Evolutionary conservation across 768 basidiomycete genomes (phyloP).

Genomic region (Pleurotus eryngii): DNA sequence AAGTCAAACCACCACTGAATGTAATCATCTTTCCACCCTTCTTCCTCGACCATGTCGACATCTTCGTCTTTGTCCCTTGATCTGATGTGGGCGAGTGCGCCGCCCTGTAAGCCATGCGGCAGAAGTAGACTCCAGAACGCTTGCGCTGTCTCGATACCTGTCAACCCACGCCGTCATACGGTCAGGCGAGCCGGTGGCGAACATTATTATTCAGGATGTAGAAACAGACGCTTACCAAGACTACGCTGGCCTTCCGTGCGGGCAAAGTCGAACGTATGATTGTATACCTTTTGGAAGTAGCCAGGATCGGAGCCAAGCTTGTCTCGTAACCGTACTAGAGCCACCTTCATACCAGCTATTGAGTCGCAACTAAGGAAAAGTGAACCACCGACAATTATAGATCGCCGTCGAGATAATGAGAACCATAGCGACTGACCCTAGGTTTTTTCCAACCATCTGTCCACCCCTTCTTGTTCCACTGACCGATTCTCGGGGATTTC

Average conservation of each 20-base stretch:
- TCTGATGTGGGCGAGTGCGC: slow-evolving; percentile 50
- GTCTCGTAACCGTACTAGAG: slow-evolving; percentile 51
- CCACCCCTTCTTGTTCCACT: slow-evolving; percentile 73
- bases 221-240: slow-evolving; percentile 47
- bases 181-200: not conserved
- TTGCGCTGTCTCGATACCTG: slow-evolving; percentile 68
- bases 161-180: not conserved
- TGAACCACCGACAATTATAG: too few species aligned
- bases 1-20: slow-evolving; percentile 80
- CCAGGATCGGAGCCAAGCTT: slow-evolving; percentile 60
- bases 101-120: slow-evolving; percentile 64
- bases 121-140: slow-evolving; percentile 80
- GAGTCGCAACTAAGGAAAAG: slow-evolving; percentile 54
- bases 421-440: slow-evolving; percentile 47
- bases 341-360: slow-evolving; percentile 53
- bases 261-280: slow-evolving; percentile 78
- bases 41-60: slow-evolving; percentile 42
- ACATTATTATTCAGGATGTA: not conserved
- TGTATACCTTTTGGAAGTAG: slow-evolving; percentile 80
- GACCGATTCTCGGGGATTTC: slow-evolving; percentile 68
- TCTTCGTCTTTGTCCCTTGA: slow-evolving; percentile 39
- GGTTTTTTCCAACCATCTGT: slow-evolving; percentile 72
- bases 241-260: slow-evolving; percentile 75
- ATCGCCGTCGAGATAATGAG: too few species aligned
- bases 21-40: slow-evolving; percentile 63